Conservation (phyloP, 139 green algal genomes). For the Picochlorum sp. region DNA sequence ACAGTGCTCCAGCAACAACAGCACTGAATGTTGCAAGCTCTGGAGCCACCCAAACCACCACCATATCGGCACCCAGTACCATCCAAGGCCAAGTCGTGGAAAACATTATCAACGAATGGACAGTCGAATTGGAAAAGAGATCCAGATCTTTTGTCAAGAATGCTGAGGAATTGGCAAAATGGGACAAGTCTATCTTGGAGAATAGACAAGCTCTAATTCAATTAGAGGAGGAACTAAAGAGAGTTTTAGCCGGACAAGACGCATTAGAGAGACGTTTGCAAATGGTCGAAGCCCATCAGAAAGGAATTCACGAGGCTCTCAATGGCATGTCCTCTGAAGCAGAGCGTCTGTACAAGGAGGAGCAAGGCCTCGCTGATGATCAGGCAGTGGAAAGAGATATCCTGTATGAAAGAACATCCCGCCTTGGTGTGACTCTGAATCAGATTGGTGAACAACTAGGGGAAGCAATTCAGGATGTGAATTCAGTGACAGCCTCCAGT, state of each 20-base stretch:
- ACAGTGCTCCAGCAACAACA: not conserved
- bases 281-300: slow-evolving; percentile 83
- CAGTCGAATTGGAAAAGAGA: slow-evolving; percentile 70
- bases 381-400: slow-evolving; percentile 45
- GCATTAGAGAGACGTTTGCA: slow-evolving; percentile 48
- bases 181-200: slow-evolving; percentile 71
- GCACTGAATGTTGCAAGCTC: not conserved
- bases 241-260: slow-evolving; percentile 57
- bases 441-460: slow-evolving; percentile 46
- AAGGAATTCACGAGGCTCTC: slow-evolving; percentile 53
- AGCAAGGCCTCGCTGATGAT: slow-evolving; percentile 21
- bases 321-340: slow-evolving; percentile 61
- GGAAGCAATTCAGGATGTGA: slow-evolving; percentile 23
- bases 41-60: not conserved
- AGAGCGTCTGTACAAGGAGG: slow-evolving; percentile 49
- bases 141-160: slow-evolving; percentile 67
- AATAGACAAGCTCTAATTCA: slow-evolving; percentile 69
- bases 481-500: slow-evolving; percentile 28
- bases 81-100: slow-evolving; percentile 48
- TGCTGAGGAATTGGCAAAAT: slow-evolving; percentile 60
- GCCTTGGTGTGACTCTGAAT: slow-evolving; percentile 33
- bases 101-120: slow-evolving; percentile 66
- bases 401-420: slow-evolving; percentile 48
- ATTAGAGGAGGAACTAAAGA: slow-evolving; percentile 54
- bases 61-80: slow-evolving; percentile 16